phyloP scores from a whole-genome alignment of 2,329 filamentous ascomycete species.

The Seiridium unicorne region DNA sequence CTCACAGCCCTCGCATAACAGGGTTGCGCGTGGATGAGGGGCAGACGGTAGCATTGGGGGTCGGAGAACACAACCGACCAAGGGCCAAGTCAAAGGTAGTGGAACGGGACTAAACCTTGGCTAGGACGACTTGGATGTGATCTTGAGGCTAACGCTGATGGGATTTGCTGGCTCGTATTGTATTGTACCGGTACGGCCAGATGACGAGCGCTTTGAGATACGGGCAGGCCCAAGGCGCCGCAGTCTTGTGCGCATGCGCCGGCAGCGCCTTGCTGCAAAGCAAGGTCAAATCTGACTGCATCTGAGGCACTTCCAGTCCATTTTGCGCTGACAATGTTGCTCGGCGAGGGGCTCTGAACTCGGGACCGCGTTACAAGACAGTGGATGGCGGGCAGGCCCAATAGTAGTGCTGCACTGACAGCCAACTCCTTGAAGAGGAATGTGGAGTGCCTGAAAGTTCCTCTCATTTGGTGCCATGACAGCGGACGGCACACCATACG shows the following conservation, averaged over 20 bases:
- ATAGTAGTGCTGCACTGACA: not conserved
- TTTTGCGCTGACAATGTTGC: too few species aligned
- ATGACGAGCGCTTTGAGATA: not conserved
- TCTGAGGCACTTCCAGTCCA: too few species aligned
- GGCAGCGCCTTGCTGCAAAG: not conserved
- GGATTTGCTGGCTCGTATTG: not conserved
- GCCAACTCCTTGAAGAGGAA: not conserved
- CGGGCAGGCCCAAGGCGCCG: not conserved
- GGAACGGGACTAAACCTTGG: too few species aligned
- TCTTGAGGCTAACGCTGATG: not conserved
- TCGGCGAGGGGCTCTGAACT: too few species aligned
- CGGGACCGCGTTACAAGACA: too few species aligned
- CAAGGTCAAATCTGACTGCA: too few species aligned
- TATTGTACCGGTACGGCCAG: not conserved
- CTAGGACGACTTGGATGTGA: not conserved
- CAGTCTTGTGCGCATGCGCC: not conserved
- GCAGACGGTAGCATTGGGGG: not conserved
- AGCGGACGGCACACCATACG: not conserved
- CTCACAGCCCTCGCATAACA: not conserved
- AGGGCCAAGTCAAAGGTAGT: not conserved
- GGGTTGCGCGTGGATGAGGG: not conserved
- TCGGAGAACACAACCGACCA: not conserved
- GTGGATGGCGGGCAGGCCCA: not conserved
- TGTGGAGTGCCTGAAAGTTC: not conserved
- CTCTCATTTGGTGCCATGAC: conserved; percentile 1